Conservation (phyloP, 2,329 filamentous ascomycete species). For the Biscogniauxia sp. region DNA sequence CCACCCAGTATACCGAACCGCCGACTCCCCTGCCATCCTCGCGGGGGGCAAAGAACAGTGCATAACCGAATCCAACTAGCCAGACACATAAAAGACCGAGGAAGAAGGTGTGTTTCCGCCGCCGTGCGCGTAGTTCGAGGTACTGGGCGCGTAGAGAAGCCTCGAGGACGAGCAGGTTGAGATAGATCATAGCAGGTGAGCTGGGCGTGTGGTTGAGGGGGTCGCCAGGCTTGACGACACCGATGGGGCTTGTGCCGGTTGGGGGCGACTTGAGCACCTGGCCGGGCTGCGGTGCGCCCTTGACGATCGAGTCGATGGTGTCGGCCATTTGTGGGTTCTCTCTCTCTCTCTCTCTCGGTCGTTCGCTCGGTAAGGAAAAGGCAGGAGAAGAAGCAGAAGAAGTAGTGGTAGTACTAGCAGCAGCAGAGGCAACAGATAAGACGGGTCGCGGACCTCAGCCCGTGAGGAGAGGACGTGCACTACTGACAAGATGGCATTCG, state of each 20-base stretch:
- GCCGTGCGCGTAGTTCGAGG: slow-evolving; percentile 80
- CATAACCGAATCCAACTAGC: slow-evolving; percentile 83
- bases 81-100: slow-evolving; percentile 75
- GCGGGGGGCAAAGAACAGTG: slow-evolving; percentile 89
- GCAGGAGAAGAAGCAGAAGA: neutral
- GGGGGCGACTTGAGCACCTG: slow-evolving; percentile 47
- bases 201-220: slow-evolving; percentile 81
- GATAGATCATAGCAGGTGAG: slow-evolving; percentile 92
- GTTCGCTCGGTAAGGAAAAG: neutral
- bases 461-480: slow-evolving; percentile 9
- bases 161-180: slow-evolving; percentile 96
- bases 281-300: slow-evolving; percentile 73
- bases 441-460: slow-evolving; percentile 14
- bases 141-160: slow-evolving; percentile 91
- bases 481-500: neutral
- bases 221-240: slow-evolving; percentile 54
- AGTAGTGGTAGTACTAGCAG: too few relatives aligned
- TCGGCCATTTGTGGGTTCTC: slow-evolving; percentile 51
- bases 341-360: slow-evolving; percentile 3
- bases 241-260: slow-evolving; percentile 42
- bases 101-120: slow-evolving; percentile 92
- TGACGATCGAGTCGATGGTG: slow-evolving; percentile 84
- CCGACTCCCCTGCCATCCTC: slow-evolving; percentile 91
- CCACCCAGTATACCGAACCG: slow-evolving; percentile 92
- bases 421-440: neutral